A percentile compares a stretch with the other conserved stretches of the same genome.
Conservation (phyloP, 192 early-diverging fungal genomes). For the Neocallimastix lanati region DNA sequence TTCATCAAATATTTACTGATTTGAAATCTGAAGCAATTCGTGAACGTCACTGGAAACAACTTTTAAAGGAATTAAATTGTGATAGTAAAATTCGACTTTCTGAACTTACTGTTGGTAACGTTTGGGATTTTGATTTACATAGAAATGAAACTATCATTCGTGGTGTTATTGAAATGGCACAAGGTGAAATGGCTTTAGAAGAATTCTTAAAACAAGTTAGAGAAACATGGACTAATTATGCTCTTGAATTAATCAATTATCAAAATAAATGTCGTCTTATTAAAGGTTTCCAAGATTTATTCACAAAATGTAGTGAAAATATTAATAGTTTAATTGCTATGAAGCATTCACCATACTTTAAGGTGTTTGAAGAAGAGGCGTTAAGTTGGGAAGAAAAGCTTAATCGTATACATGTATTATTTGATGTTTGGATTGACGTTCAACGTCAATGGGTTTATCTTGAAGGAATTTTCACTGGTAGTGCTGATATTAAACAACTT, state of each 20-base stretch:
- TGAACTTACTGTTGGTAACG: slow-evolving; percentile 80
- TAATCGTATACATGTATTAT: slow-evolving; percentile 83
- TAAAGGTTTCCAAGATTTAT: slow-evolving; percentile 94
- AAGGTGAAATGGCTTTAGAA: slow-evolving; percentile 99
- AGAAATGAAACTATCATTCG: slow-evolving; percentile 70
- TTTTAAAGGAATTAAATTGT: slow-evolving; percentile 67
- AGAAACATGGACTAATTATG: slow-evolving; percentile 83
- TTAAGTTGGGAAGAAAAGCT: slow-evolving; percentile 87
- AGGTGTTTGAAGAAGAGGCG: slow-evolving; percentile 96
- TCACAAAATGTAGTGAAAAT: slow-evolving; percentile 89
- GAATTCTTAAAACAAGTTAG: slow-evolving; percentile 84
- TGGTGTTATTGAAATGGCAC: slow-evolving; percentile 78
- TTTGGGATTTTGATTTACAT: slow-evolving; percentile 86
- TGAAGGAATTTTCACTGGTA: slow-evolving; percentile 94
- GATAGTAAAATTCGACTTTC: slow-evolving; percentile 38
- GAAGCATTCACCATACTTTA: slow-evolving; percentile 94
- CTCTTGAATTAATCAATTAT: slow-evolving; percentile 86
- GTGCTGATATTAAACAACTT: slow-evolving; percentile 91
- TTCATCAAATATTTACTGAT: slow-evolving; percentile 61
- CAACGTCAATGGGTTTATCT: slow-evolving; percentile 99
- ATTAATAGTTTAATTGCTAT: slow-evolving; percentile 87
- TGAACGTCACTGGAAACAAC: slow-evolving; percentile 91
- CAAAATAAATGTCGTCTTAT: slow-evolving; percentile 96
- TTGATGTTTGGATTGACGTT: slow-evolving; percentile 99
- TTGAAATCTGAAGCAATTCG: slow-evolving; percentile 92